Percentiles rank a stretch among this genome's conserved stretches.
Evolutionary conservation across 2,329 filamentous ascomycete species (phyloP).

Genomic region (Hirsutella rhossiliensis): DNA sequence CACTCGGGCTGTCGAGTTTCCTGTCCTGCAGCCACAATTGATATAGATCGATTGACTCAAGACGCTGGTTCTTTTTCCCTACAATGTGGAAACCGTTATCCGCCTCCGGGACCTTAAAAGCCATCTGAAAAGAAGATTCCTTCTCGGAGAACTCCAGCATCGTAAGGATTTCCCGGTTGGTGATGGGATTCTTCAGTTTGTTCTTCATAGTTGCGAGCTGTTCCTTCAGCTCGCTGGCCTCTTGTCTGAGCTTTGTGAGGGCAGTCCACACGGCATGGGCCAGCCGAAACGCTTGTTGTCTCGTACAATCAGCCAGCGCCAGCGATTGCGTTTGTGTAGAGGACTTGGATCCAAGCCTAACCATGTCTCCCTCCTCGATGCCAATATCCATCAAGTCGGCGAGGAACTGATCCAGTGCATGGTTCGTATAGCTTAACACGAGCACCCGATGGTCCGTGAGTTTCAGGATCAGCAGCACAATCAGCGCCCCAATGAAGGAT

Average conservation of each 20-base stretch:
- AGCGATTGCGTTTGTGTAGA: constrained; percentile 35
- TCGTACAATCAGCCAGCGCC: constrained; percentile 27
- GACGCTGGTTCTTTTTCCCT: constrained; percentile 28
- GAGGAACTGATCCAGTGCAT: constrained; percentile 53
- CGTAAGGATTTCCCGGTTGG: constrained; percentile 21
- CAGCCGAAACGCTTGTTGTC: background rate
- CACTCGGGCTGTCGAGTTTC: background rate
- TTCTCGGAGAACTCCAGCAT: constrained; percentile 39
- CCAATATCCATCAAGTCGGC: constrained; percentile 51
- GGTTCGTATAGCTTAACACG: constrained; percentile 57
- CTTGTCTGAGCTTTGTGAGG: no score
- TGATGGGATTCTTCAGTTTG: constrained; percentile 3
- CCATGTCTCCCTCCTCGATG: constrained; percentile 35
- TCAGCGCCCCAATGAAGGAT: constrained; percentile 56
- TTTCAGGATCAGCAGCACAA: constrained; percentile 42
- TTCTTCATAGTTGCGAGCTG: constrained; percentile 15
- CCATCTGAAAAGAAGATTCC: constrained; percentile 39
- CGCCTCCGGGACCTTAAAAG: constrained; percentile 37
- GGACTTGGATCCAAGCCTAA: constrained; percentile 51
- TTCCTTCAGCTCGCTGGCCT: background rate
- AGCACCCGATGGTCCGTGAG: constrained; percentile 40
- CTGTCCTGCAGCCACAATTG: constrained; percentile 6
- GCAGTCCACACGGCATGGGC: no score
- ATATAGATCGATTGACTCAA: constrained; percentile 18
- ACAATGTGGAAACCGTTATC: constrained; percentile 33